These are phyloP conservation scores for Ceratocystis colombiana DNA, from an alignment of 2,329 filamentous ascomycete genomes.

Conservation along the genomic window DNA sequence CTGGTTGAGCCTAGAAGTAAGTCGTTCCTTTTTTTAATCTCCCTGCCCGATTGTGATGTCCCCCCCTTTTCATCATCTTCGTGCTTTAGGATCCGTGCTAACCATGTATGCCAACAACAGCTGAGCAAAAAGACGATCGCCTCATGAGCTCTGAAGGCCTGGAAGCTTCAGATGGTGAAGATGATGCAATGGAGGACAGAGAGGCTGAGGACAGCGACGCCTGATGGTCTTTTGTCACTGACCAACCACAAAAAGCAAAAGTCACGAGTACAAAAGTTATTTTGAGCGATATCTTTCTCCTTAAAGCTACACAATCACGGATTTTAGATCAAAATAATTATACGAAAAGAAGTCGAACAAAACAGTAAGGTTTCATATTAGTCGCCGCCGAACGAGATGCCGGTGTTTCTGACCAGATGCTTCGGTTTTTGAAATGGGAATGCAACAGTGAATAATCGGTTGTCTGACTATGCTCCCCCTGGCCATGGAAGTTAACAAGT, in stretches of 20 bases:
- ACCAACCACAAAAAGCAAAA: not conserved
- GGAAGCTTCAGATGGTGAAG: conserved; percentile 52
- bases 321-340: not conserved
- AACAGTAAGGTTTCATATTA: not conserved
- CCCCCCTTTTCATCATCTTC: not conserved
- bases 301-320: not conserved
- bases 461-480: not conserved
- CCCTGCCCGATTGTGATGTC: conserved; percentile 1
- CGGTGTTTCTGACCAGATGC: not conserved
- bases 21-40: conserved; percentile 30
- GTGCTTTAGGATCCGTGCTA: conserved; percentile 20
- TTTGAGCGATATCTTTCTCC: not conserved
- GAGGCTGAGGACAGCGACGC: conserved; percentile 31
- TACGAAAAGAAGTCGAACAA: no score
- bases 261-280: no score
- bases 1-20: conserved; percentile 69
- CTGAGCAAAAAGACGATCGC: conserved; percentile 57
- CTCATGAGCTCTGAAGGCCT: conserved; percentile 58
- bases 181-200: conserved; percentile 38
- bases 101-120: conserved; percentile 33
- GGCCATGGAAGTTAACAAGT: not conserved
- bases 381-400: not conserved
- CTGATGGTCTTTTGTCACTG: not conserved
- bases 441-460: not conserved
- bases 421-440: not conserved